Base-by-base conservation (phyloP, 148 eudicot genomes). In the Hydrangea macrophylla region DNA sequence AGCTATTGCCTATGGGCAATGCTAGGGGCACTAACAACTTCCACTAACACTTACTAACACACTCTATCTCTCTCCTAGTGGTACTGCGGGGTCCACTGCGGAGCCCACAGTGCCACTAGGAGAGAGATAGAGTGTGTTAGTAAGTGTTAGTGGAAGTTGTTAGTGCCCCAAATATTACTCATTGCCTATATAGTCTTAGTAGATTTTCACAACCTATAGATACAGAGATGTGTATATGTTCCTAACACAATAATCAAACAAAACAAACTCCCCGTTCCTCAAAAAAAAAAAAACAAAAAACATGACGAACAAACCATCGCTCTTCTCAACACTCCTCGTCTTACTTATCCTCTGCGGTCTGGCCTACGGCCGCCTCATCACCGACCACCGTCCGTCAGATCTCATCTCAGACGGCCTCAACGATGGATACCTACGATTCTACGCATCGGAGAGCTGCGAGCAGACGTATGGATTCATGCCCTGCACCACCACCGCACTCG, bases 391-490 rank as follows among this genome's bases (percentile, higher is more conserved):
- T 1, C 26, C 60, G 66, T 51, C 78, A 5, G 77, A 75, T 70
- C 84, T 71, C 53, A 18, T 84, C 74, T 73, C 84, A 58, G 84
- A 73, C 59, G 86, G 82, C 31, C 58, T 71, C 65, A 25, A 48
- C 58, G 62, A 44, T 65, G 74, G 27, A 32, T 42, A 9, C 3
- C 4, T 5, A 7, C 45, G 26, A 17, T 28, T 51, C 27, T 26
- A 63, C 6, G 62, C 79, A 2, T 31, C 68, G 13, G 76, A 74
- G 39, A 4, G 69, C 0, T 83, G 90, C 64, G 90, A 86, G 26
- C 78, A 77, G 70, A 79, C 85, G 26, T 86, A 83, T 60, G 90
- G 86, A 0, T 86, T 86, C 73, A 0, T 86, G 70, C 85, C 90
- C 1, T 86, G 90, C 73, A 83, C 90, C 31, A 70, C 70, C 24